Base-by-base conservation (phyloP, 208 protist species). In the Trypanosoma lewisi region DNA sequence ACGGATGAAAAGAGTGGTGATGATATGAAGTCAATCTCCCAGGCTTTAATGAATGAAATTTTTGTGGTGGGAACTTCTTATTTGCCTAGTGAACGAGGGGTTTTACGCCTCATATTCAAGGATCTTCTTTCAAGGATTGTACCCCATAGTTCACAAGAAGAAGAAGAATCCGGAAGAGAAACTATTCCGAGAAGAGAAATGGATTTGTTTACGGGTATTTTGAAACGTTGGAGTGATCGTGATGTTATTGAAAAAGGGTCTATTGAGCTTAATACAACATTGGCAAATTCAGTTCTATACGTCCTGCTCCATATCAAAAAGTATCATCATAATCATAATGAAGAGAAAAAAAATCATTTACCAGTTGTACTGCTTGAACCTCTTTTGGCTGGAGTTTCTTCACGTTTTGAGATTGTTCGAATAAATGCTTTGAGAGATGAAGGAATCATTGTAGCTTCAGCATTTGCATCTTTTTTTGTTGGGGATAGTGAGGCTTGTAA, bases 231-330 rank as follows among this genome's bases (percentile, higher is more conserved):
- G 80, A 60, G 64, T 23, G 58, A 65, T 56, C 72, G 63, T 39
- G 52, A 68, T 21, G 67, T 84, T 56, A 74, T 78, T n/a, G 67
- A 65, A 37, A 66, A 69, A 2, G 79, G 70, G 9, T 63, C 72
- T 27, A 42, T 82, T 44, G 31, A 55, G 16, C 31, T 71, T 8
- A 85, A 89, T 60, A 60, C 59, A 0, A 76, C 63, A 14, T 36
- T 85, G n/a, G 53, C 84, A 34, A 75, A 86, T 68, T 55, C 73
- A 4, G 52, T 83, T 52, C 78, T 89, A 68, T 89, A 89, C 59
- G 60, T 70, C 3, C 58, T 89, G n/a, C 44, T 82, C n/a, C 70
- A 80, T 44, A 25, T 74, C 16, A 70, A 64, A 28, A 72, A 70
- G 39, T 16, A 23, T 63, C 28, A 39, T 37, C 27, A 19, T 44